These are phyloP conservation scores for Zymoseptoria pseudotritici DNA, from an alignment of 2,329 filamentous ascomycete genomes.

Conservation along the genomic window DNA sequence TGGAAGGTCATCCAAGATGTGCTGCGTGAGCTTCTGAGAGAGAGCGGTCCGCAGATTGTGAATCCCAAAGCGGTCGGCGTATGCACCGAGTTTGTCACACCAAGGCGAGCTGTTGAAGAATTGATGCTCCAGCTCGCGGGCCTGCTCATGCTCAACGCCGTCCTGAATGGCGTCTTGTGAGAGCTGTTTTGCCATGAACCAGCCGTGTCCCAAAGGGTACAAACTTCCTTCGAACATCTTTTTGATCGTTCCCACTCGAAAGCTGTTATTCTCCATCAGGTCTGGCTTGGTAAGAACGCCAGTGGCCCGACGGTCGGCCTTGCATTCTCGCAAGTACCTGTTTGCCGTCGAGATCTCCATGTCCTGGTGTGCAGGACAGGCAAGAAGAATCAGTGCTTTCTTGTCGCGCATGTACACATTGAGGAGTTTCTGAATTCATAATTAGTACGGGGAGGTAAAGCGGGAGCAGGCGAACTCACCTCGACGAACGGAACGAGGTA, in stretches of 20 bases:
- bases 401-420: slow-evolving; percentile 60
- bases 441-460: not conserved
- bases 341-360: slow-evolving; percentile 67
- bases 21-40: slow-evolving; percentile 41
- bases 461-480: not conserved
- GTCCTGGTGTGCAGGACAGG: slow-evolving; percentile 70
- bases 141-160: slow-evolving; percentile 38
- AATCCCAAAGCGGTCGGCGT: slow-evolving; percentile 46
- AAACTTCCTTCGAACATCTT: slow-evolving; percentile 48
- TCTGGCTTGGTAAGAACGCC: slow-evolving; percentile 79
- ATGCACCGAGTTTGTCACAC: slow-evolving; percentile 33
- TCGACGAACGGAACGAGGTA: slow-evolving; percentile 66
- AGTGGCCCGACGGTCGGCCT: slow-evolving; percentile 38
- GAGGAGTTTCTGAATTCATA: slow-evolving; percentile 48
- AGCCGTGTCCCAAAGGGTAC: slow-evolving; percentile 63
- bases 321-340: slow-evolving; percentile 45
- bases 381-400: slow-evolving; percentile 69
- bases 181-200: slow-evolving; percentile 67
- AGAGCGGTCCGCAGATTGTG: slow-evolving; percentile 42
- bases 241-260: slow-evolving; percentile 20
- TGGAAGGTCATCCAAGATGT: slow-evolving; percentile 38
- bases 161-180: slow-evolving; percentile 44
- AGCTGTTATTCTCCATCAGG: slow-evolving; percentile 44
- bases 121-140: slow-evolving; percentile 40
- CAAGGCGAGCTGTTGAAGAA: slow-evolving; percentile 48